Evolutionary conservation across 2,329 filamentous ascomycete genomes (phyloP).

Genomic region (Clarireedia homoeocarpa): DNA sequence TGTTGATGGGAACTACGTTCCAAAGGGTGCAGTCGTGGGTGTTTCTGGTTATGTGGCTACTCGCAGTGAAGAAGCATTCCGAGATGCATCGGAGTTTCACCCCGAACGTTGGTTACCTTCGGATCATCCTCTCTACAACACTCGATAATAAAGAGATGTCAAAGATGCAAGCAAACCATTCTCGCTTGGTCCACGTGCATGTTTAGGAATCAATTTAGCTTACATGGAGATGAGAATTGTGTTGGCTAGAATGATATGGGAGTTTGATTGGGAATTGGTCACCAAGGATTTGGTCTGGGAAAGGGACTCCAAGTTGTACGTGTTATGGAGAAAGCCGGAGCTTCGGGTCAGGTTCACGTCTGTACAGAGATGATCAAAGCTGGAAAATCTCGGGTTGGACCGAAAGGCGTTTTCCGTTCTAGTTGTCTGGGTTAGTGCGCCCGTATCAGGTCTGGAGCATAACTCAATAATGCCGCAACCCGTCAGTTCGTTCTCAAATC

Average conservation of each 20-base stretch:
- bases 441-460: too few relatives aligned
- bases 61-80: neutral
- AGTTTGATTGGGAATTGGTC: conserved; percentile 5
- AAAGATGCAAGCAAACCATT: conserved; percentile 5
- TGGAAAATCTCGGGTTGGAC: neutral
- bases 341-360: neutral
- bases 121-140: neutral
- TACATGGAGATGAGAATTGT: conserved; percentile 6
- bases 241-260: conserved; percentile 1
- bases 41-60: neutral
- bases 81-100: neutral
- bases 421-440: neutral
- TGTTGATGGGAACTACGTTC: neutral
- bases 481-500: too few relatives aligned
- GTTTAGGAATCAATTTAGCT: conserved; percentile 2
- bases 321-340: conserved; percentile 5
- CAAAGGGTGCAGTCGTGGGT: neutral
- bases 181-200: neutral
- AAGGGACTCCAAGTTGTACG: neutral
- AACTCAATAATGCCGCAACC: too few relatives aligned
- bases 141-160: neutral
- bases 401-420: neutral
- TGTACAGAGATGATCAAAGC: neutral
- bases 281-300: neutral
- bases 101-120: conserved; percentile 4